Conservation (phyloP, 1,139 yeast genomes). For the Kodamaea plutei region DNA sequence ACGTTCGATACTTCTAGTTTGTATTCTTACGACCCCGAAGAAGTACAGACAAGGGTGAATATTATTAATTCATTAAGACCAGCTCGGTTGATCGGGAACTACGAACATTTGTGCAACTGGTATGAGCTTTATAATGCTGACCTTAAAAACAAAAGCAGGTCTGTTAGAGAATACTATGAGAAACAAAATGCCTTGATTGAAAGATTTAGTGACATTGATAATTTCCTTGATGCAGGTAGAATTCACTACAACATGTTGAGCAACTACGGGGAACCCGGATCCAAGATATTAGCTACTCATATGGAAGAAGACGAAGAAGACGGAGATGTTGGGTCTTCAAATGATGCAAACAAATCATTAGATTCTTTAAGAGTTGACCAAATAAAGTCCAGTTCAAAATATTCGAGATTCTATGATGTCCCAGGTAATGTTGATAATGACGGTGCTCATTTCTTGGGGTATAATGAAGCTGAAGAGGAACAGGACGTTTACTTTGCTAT, state of each 20-base stretch:
- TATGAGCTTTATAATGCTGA: conserved; percentile 21
- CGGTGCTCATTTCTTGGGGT: conserved; percentile 51
- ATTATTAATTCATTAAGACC: conserved; percentile 49
- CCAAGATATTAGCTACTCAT: conserved; percentile 18
- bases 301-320: conserved; percentile 23
- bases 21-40: conserved; percentile 19
- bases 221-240: conserved; percentile 63
- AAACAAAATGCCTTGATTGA: conserved; percentile 59
- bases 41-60: conserved; percentile 22
- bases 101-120: conserved; percentile 50
- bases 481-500: conserved; percentile 56
- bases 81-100: conserved; percentile 51
- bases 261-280: conserved; percentile 47
- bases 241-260: conserved; percentile 61
- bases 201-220: conserved; percentile 58
- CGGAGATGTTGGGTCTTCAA: conserved; percentile 10
- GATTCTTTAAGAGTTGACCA: conserved; percentile 11
- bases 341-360: conserved; percentile 3
- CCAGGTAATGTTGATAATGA: conserved; percentile 60
- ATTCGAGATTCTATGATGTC: conserved; percentile 38
- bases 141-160: conserved; percentile 18
- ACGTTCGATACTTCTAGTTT: conserved; percentile 17
- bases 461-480: conserved; percentile 39
- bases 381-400: conserved; percentile 15
- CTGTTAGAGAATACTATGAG: conserved; percentile 34